A percentile compares a stretch with the other conserved stretches of the same genome.
These are phyloP conservation scores for Arthroderma sp. DNA, from an alignment of 2,329 filamentous ascomycete species.

Conservation along the genomic window DNA sequence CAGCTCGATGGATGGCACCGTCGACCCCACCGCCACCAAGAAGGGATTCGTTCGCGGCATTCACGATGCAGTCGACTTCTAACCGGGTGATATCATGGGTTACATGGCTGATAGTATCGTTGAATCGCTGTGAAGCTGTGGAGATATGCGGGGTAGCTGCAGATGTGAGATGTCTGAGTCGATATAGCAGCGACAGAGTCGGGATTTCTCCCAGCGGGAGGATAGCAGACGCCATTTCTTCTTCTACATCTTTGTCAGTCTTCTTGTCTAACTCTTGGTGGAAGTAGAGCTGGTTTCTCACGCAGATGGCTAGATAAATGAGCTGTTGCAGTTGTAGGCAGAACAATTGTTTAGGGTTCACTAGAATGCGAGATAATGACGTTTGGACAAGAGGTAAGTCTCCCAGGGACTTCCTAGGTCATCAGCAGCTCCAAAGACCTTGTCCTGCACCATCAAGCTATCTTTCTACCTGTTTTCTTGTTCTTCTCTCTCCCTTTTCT, in stretches of 20 bases:
- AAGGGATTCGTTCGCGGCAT: constrained; percentile 71
- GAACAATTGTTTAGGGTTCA: neutral
- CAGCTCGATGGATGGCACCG: constrained; percentile 73
- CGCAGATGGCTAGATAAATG: no score
- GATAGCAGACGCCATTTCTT: constrained; percentile 1
- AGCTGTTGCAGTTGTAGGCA: neutral
- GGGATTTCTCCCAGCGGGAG: constrained; percentile 19
- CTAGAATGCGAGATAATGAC: constrained; percentile 3
- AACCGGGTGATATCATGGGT: constrained; percentile 73
- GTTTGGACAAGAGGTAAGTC: neutral
- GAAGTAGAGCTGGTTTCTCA: neutral
- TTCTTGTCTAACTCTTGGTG: neutral
- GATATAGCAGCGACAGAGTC: constrained; percentile 51
- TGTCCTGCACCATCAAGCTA: neutral
- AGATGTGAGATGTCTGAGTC: constrained; percentile 38
- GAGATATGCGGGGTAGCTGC: constrained; percentile 19
- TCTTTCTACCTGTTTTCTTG: neutral
- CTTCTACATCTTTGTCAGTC: neutral
- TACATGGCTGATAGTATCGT: constrained; percentile 60
- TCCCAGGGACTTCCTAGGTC: neutral
- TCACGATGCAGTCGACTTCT: constrained; percentile 71
- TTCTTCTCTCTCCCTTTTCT: neutral
- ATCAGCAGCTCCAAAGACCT: neutral
- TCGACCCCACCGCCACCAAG: constrained; percentile 85
- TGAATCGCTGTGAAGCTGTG: constrained; percentile 45